Evolutionary conservation across 2,329 filamentous ascomycete genomes (phyloP).

Genomic region (Orbilia brochopaga): DNA sequence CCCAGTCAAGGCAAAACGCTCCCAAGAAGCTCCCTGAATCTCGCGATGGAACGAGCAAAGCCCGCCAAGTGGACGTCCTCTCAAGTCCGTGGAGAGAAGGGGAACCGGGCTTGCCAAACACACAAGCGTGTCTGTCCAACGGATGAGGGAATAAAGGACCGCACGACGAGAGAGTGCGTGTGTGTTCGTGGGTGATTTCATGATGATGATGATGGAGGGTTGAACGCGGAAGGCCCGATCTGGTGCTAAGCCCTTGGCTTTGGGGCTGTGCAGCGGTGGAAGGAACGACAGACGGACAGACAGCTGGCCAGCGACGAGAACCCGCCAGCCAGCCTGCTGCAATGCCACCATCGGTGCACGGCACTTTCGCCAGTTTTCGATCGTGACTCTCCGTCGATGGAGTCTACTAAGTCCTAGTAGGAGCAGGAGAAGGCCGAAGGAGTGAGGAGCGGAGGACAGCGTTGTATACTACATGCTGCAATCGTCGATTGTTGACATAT

Average conservation of each 20-base stretch:
- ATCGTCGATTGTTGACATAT: too few species aligned
- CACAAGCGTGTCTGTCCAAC: constrained; percentile 12
- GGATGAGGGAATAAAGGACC: constrained; percentile 23
- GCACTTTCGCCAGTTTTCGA: neutral
- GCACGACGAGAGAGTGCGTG: neutral
- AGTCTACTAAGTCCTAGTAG: too few species aligned
- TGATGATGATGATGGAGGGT: constrained; percentile 30
- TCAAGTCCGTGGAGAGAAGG: constrained; percentile 12
- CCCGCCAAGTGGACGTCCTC: constrained; percentile 11
- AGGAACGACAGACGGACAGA: constrained; percentile 3
- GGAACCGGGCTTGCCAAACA: constrained; percentile 2
- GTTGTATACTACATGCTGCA: neutral
- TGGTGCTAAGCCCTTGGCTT: constrained; percentile 39
- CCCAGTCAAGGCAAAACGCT: constrained; percentile 29
- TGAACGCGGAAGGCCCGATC: constrained; percentile 2
- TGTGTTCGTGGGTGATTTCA: constrained; percentile 15
- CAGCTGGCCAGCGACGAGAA: neutral
- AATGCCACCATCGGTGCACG: neutral
- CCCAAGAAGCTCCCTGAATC: constrained; percentile 4
- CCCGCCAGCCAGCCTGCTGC: too few species aligned
- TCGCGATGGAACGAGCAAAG: neutral
- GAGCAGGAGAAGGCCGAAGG: too few species aligned
- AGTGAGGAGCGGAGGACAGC: too few species aligned
- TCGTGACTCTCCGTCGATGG: neutral
- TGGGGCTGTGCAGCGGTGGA: constrained; percentile 41